Evolutionary conservation across 2,329 filamentous ascomycete genomes (phyloP).

Genomic region (Sporothrix schenckii): DNA sequence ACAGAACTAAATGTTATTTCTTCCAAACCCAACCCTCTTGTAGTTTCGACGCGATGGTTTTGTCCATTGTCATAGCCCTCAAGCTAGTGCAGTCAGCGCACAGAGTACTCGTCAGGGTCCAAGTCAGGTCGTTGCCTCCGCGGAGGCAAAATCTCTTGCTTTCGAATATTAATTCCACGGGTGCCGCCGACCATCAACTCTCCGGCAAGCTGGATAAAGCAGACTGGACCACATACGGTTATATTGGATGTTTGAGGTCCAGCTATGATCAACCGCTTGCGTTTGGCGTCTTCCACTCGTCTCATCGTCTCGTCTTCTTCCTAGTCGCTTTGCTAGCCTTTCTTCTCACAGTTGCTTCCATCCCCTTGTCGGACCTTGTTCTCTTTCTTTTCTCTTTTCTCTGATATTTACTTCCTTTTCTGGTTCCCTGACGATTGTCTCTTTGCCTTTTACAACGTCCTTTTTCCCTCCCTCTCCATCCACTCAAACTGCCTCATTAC

Average conservation of each 20-base stretch:
- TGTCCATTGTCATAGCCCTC: not conserved
- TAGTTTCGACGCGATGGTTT: no score
- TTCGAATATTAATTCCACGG: constrained; percentile 8
- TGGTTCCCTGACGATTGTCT: not conserved
- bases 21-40: not conserved
- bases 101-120: not conserved
- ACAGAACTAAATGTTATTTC: not conserved
- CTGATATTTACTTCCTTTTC: not conserved
- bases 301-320: not conserved
- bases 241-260: constrained; percentile 14
- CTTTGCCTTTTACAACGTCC: not conserved
- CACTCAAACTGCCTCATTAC: not conserved
- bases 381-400: not conserved
- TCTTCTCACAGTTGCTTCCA: not conserved
- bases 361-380: not conserved
- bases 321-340: no score
- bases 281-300: not conserved
- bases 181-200: constrained; percentile 6
- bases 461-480: not conserved
- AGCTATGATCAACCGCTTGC: not conserved
- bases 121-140: not conserved
- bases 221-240: constrained; percentile 3
- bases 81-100: not conserved
- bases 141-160: not conserved
- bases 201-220: constrained; percentile 18